Base-by-base conservation (phyloP, 2,329 filamentous ascomycete species). In the Spiromastix sp. region DNA sequence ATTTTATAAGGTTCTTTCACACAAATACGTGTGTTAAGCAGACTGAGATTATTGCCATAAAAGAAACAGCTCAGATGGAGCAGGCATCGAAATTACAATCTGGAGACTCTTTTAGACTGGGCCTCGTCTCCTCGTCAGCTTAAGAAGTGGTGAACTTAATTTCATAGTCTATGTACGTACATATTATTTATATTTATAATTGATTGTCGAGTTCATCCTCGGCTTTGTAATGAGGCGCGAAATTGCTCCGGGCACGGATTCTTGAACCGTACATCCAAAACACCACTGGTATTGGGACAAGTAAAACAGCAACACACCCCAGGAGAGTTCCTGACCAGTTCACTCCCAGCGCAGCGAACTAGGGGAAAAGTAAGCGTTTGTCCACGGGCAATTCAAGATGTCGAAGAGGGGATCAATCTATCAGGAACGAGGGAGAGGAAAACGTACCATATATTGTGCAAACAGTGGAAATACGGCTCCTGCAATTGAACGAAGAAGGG, bases 401-500 rank as follows among this genome's bases (percentile, higher is more conserved):
- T 29, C 11, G 7, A 21, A 16, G 24, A 21, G 16, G 18, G 16
- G 24, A 11, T 20, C n/a, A n/a, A n/a, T n/a, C n/a, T n/a, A 37
- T 20, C n/a, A 21, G 15, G 12, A 12, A 18, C 19, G 3, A 32
- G 11, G 8, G 6, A 15, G 4, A n/a, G 15, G 27, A 9, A 21
- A 37, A 34, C 37, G 17, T 45, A 49, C 48, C 51, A 57, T 53
- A 37, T 54, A 52, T 15, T 39, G 42, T n/a, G 46, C 40, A 38
- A 57, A 57, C 2, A 57, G 48, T 7, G 57, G 56, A 34, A 64
- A 63, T n/a, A 50, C 54, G 11, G 57, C 60, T 6, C 57, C 60
- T 7, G 56, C 49, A 13, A 60, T 39, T 8, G 58, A 63, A 20
- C 67, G 60, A 24, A 70, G 51, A 42, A 70, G 63, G 2, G 66